phyloP scores from a whole-genome alignment of 1,139 yeast species.

The Blastobotrys illinoisensis region DNA sequence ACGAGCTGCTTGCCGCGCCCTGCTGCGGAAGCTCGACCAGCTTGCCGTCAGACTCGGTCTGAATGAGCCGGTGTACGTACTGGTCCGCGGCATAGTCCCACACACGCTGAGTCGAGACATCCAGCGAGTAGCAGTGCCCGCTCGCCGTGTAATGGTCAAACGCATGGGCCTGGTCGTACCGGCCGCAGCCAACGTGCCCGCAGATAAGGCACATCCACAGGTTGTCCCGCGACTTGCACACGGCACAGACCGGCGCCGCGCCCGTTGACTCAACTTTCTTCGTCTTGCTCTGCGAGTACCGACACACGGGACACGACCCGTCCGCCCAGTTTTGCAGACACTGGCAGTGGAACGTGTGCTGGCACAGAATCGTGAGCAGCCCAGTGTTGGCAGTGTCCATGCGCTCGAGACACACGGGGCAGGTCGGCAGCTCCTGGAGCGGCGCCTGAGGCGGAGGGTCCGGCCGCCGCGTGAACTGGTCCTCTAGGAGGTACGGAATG shows the following conservation, averaged over 20 bases:
- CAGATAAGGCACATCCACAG: slow-evolving; percentile 90
- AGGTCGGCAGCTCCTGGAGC: slow-evolving; percentile 72
- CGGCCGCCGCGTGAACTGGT: slow-evolving; percentile 55
- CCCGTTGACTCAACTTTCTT: slow-evolving; percentile 4
- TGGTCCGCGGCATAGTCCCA: slow-evolving; percentile 96
- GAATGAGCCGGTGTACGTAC: slow-evolving; percentile 81
- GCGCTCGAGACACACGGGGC: slow-evolving; percentile 89
- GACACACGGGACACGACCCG: slow-evolving; percentile 87
- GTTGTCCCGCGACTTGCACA: slow-evolving; percentile 61
- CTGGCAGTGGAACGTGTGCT: slow-evolving; percentile 88
- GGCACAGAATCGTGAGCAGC: slow-evolving; percentile 80
- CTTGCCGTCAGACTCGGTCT: slow-evolving; percentile 49
- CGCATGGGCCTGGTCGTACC: slow-evolving; percentile 86
- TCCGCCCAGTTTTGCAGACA: slow-evolving; percentile 88
- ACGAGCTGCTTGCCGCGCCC: slow-evolving; percentile 11
- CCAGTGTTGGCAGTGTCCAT: slow-evolving; percentile 84
- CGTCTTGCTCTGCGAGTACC: slow-evolving; percentile 48
- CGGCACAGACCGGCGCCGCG: slow-evolving; percentile 32
- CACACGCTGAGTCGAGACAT: slow-evolving; percentile 72
- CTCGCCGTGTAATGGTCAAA: slow-evolving; percentile 71
- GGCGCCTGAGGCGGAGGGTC: slow-evolving; percentile 32
- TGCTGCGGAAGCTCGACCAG: slow-evolving; percentile 18
- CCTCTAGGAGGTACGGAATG: slow-evolving; percentile 64
- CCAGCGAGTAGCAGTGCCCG: slow-evolving; percentile 92
- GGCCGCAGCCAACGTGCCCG: slow-evolving; percentile 85